Conservation (phyloP, 2,329 filamentous ascomycete species). For the Fonsecaea multimorphosa region DNA sequence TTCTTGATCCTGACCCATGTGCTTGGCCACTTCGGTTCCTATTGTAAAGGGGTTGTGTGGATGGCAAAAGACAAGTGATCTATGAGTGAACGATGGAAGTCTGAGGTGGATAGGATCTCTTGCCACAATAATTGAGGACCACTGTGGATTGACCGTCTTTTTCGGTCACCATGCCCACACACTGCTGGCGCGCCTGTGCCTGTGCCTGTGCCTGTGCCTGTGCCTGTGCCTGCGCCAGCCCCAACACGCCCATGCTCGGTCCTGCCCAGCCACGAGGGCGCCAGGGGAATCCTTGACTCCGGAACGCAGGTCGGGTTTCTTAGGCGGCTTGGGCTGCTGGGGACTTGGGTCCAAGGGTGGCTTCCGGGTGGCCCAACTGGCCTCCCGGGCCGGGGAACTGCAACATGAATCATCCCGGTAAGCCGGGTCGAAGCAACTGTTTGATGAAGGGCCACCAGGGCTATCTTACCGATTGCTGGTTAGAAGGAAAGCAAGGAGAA, state of each 20-base stretch:
- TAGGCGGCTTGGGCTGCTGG: conserved; percentile 16
- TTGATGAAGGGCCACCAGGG: neutral
- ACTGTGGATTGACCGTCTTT: neutral
- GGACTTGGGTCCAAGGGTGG: conserved; percentile 5
- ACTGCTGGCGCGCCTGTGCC: neutral
- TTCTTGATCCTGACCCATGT: neutral
- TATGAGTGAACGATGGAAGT: neutral
- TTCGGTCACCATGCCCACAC: neutral
- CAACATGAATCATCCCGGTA: neutral
- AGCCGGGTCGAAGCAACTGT: neutral
- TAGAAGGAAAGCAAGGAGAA: neutral
- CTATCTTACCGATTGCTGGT: neutral
- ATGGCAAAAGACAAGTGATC: neutral
- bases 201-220: neutral
- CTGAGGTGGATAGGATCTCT: neutral
- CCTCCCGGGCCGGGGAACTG: conserved; percentile 2
- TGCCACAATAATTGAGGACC: neutral
- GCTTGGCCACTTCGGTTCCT: neutral
- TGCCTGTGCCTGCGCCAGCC: neutral
- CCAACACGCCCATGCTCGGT: neutral
- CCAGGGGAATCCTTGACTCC: conserved; percentile 4
- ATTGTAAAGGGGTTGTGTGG: neutral
- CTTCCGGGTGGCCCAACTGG: conserved; percentile 9
- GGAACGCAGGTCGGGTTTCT: neutral
- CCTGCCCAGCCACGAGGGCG: conserved; percentile 3